Evolutionary conservation across 129 eudicot genomes (phyloP).

Genomic region (Erigeron canadensis): DNA sequence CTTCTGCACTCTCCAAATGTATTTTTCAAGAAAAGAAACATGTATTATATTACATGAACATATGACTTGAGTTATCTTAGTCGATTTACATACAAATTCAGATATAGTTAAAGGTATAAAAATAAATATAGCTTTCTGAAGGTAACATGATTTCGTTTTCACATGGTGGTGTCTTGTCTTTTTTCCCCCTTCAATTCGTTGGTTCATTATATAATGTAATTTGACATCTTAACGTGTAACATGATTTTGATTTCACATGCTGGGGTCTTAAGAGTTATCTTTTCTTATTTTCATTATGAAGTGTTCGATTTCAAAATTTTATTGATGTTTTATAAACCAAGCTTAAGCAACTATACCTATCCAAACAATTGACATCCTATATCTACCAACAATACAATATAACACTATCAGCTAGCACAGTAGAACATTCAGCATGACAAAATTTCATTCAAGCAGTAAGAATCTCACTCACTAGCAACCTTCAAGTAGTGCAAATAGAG

Average conservation of each 20-base stretch:
- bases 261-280: constrained; percentile 5
- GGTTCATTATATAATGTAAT: background rate
- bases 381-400: no score
- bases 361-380: no score
- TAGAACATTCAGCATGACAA: no score
- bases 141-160: constrained; percentile 6
- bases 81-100: background rate
- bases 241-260: background rate
- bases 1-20: background rate
- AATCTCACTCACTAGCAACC: no score
- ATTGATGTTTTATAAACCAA: background rate
- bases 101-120: background rate
- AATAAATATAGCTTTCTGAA: background rate
- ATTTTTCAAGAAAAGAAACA: background rate
- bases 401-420: no score
- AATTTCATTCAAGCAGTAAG: no score
- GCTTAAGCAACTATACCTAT: no score
- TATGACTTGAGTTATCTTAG: background rate
- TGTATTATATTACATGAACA: no score
- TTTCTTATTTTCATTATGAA: background rate
- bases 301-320: background rate
- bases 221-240: no score
- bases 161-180: background rate
- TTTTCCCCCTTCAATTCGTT: background rate
- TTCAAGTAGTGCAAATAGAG: no score